Conservation (phyloP, 73 alveolate species). For the Paramecium pentaurelia region DNA sequence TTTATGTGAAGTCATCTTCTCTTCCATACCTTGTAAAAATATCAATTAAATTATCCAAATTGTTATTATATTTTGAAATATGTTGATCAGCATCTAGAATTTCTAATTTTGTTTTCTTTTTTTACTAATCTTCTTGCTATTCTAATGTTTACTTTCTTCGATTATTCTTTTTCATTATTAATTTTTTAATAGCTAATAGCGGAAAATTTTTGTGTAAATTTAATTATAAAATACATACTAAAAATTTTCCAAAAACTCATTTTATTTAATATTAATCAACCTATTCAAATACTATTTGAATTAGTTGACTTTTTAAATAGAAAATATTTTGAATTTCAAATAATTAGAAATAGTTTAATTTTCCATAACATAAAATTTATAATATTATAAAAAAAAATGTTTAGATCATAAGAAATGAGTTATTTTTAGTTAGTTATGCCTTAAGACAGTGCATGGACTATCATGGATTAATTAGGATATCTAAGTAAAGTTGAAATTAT, state of each 20-base stretch:
- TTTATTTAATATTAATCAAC: not conserved
- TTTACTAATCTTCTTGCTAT: not conserved
- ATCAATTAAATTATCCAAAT: not conserved
- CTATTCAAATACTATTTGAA: not conserved
- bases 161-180: not conserved
- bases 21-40: not conserved
- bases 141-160: not conserved
- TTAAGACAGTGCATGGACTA: conserved; percentile 87
- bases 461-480: conserved; percentile 87
- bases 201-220: not conserved
- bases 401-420: conserved; percentile 90
- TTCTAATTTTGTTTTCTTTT: not conserved
- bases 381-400: conserved; percentile 15
- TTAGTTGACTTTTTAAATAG: not conserved
- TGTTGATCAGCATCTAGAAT: not conserved
- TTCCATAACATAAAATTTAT: not conserved
- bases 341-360: not conserved
- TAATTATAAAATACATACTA: not conserved
- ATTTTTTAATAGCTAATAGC: not conserved
- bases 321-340: not conserved
- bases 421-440: conserved; percentile 87
- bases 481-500: conserved; percentile 87
- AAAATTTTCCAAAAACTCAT: not conserved
- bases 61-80: not conserved
- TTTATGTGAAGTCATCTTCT: not conserved